phyloP scores from a whole-genome alignment of 1,139 yeast genomes.

The Debaryomyces psychrophilus region DNA sequence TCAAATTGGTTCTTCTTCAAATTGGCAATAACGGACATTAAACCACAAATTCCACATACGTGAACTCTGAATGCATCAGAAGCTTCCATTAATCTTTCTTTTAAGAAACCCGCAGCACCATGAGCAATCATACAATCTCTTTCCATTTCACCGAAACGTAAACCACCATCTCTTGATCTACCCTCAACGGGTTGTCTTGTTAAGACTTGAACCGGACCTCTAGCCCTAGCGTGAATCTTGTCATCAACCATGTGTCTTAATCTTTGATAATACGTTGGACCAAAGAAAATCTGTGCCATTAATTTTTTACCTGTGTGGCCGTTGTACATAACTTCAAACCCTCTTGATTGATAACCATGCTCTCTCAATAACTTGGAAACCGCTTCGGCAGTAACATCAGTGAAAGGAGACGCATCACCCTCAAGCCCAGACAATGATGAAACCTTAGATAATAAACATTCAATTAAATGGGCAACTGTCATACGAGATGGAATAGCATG shows the following conservation, averaged over 20 bases:
- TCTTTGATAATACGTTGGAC: slow-evolving; percentile 98
- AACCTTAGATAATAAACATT: slow-evolving; percentile 93
- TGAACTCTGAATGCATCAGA: slow-evolving; percentile 98
- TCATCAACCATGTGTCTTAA: slow-evolving; percentile 99
- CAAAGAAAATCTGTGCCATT: slow-evolving; percentile 98
- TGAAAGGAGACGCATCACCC: slow-evolving; percentile 99
- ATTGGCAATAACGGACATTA: slow-evolving; percentile 97
- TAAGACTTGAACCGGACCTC: slow-evolving; percentile 98
- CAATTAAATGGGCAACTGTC: slow-evolving; percentile 99
- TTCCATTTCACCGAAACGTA: slow-evolving; percentile 99
- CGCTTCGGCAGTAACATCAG: slow-evolving; percentile 97
- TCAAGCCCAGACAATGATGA: slow-evolving; percentile 94
- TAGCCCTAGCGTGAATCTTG: slow-evolving; percentile 98
- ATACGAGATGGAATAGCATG: slow-evolving; percentile 99
- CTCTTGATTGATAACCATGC: slow-evolving; percentile 97
- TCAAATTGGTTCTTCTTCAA: slow-evolving; percentile 96
- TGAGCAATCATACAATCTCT: slow-evolving; percentile 99
- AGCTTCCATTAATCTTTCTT: slow-evolving; percentile 98
- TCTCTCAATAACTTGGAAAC: slow-evolving; percentile 88
- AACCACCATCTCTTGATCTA: slow-evolving; percentile 99
- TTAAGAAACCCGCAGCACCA: slow-evolving; percentile 97
- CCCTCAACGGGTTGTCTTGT: slow-evolving; percentile 99
- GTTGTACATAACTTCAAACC: slow-evolving; percentile 96
- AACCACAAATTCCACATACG: slow-evolving; percentile 96
- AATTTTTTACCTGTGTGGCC: slow-evolving; percentile 98